These are phyloP conservation scores for Eimeria zaria DNA, from an alignment of 169 alveolate species.

Conservation along the genomic window DNA sequence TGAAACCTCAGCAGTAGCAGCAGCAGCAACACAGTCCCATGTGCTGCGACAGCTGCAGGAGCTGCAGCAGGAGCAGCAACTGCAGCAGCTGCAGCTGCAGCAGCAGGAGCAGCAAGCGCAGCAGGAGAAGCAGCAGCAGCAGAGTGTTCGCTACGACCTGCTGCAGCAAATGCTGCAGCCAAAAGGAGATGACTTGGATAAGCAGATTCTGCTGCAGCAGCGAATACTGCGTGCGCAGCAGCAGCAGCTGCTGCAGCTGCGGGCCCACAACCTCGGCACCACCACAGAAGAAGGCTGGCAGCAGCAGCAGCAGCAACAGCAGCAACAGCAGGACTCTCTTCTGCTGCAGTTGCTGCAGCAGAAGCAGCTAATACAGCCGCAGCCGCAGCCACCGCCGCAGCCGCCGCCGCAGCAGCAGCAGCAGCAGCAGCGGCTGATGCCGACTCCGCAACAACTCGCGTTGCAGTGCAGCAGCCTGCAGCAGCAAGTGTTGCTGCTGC, in stretches of 20 bases:
- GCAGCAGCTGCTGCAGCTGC: constrained; percentile 70
- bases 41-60: constrained; percentile 31
- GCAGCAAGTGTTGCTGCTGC: constrained; percentile 52
- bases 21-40: too few species aligned
- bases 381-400: neutral
- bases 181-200: constrained; percentile 13
- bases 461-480: constrained; percentile 43
- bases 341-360: constrained; percentile 39
- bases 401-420: constrained; percentile 27
- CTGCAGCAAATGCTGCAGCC: constrained; percentile 55
- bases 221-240: constrained; percentile 42
- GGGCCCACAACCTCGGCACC: neutral
- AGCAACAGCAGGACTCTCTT: neutral
- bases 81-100: constrained; percentile 3
- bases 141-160: neutral
- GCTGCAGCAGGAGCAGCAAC: constrained; percentile 33
- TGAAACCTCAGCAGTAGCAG: neutral
- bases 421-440: neutral
- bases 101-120: constrained; percentile 30
- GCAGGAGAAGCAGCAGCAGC: constrained; percentile 2
- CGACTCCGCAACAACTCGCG: too few species aligned
- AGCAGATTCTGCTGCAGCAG: constrained; percentile 53
- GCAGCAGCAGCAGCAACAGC: constrained; percentile 1
- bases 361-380: neutral
- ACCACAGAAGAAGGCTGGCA: neutral